phyloP scores from a whole-genome alignment of 495 filamentous ascomycete genomes.

The Aspergillus nidulans region DNA sequence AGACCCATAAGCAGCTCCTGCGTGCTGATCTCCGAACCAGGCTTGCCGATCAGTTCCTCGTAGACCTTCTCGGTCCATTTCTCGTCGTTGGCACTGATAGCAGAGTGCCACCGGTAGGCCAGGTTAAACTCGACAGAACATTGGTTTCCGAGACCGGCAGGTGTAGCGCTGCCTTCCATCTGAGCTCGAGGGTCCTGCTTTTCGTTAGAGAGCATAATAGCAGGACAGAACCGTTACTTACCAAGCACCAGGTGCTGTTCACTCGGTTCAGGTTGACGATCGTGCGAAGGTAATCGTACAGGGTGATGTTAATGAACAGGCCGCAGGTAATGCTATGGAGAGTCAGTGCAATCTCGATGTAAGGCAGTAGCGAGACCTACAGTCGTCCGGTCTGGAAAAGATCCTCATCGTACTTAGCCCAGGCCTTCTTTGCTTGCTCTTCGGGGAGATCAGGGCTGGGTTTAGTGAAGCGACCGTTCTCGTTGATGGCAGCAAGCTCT shows the following conservation, averaged over 20 bases:
- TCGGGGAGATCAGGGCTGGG: conserved; percentile 45
- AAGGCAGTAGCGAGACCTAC: conserved; percentile 16
- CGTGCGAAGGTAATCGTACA: conserved; percentile 79
- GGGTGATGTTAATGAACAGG: conserved; percentile 78
- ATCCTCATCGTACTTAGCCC: conserved; percentile 74
- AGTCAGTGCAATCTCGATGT: not conserved
- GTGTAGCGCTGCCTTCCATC: conserved; percentile 52
- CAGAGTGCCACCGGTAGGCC: conserved; percentile 67
- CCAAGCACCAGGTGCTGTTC: conserved; percentile 74
- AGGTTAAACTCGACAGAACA: conserved; percentile 65
- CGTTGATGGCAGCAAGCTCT: conserved; percentile 65
- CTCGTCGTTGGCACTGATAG: conserved; percentile 58
- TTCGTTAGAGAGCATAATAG: not conserved
- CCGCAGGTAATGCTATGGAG: conserved; percentile 60
- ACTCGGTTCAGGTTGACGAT: conserved; percentile 78
- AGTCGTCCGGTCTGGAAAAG: conserved; percentile 79
- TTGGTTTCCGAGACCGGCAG: conserved; percentile 64
- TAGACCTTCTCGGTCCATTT: conserved; percentile 61
- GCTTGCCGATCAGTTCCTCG: conserved; percentile 50
- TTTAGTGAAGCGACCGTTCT: conserved; percentile 64
- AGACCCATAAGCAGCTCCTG: conserved; percentile 52
- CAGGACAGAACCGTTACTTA: conserved; percentile 22
- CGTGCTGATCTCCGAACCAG: conserved; percentile 48
- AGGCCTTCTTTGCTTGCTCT: conserved; percentile 52
- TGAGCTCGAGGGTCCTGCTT: conserved; percentile 39